Conservation (phyloP, 2,329 filamentous ascomycete species). For the Gnomoniopsis sp. region DNA sequence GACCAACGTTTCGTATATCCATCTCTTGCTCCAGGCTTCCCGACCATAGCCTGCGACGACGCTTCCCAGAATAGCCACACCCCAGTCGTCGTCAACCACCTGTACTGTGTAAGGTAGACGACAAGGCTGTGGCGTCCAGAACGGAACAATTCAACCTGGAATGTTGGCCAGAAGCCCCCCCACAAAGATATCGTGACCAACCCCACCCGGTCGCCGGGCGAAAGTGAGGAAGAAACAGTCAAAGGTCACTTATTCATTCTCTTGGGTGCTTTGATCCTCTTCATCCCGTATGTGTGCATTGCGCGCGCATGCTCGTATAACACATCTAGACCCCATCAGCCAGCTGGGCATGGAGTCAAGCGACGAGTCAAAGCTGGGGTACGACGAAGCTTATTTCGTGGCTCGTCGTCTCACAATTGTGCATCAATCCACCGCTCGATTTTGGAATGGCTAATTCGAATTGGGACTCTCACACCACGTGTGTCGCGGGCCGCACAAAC, state of each 20-base stretch:
- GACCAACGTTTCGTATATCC: not conserved
- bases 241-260: not conserved
- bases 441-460: conserved; percentile 7
- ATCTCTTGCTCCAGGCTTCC: not conserved
- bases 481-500: not conserved
- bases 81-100: not conserved
- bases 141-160: not conserved
- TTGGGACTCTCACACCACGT: not conserved
- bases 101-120: not conserved
- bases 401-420: conserved; percentile 9
- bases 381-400: conserved; percentile 4
- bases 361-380: not conserved
- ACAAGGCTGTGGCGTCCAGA: not conserved
- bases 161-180: not conserved
- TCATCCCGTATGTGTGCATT: not conserved
- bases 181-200: too few relatives aligned
- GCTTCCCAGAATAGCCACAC: not conserved
- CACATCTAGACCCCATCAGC: not conserved
- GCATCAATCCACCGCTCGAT: conserved; percentile 5
- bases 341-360: not conserved
- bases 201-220: too few relatives aligned
- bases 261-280: not conserved
- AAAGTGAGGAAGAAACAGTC: too few relatives aligned
- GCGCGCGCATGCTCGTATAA: not conserved
- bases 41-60: not conserved